phyloP scores from a whole-genome alignment of 768 basidiomycete genomes.

The Tylopilus subfusipes region DNA sequence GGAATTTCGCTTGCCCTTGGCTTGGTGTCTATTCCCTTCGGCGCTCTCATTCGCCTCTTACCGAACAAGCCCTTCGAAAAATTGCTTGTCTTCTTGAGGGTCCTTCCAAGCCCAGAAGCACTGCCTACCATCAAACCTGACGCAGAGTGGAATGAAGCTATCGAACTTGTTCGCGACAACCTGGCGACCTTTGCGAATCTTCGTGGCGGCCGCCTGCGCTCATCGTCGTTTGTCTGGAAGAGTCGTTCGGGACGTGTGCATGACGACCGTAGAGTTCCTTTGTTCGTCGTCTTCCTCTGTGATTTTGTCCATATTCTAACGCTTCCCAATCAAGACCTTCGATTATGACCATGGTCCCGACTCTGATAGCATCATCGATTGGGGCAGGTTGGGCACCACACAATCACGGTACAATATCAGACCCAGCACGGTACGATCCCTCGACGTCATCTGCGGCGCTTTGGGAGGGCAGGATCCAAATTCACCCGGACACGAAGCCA shows the following conservation, averaged over 20 bases:
- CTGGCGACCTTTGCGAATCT: slow-evolving; percentile 76
- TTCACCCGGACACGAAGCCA: slow-evolving; percentile 79
- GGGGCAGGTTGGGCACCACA: slow-evolving; percentile 64
- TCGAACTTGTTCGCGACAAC: slow-evolving; percentile 82
- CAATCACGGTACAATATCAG: slow-evolving; percentile 55
- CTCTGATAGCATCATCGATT: slow-evolving; percentile 68
- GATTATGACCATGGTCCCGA: slow-evolving; percentile 74
- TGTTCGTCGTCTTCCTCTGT: slow-evolving; percentile 41
- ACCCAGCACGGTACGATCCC: slow-evolving; percentile 74
- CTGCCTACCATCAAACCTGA: slow-evolving; percentile 65
- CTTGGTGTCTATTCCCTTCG: slow-evolving; percentile 82
- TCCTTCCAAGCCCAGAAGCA: slow-evolving; percentile 59
- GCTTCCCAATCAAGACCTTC: slow-evolving; percentile 50
- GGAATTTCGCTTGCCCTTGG: slow-evolving; percentile 89
- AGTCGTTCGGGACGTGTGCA: slow-evolving; percentile 63
- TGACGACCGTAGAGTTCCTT: slow-evolving; percentile 40
- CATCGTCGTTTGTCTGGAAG: slow-evolving; percentile 82
- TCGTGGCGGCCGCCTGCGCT: slow-evolving; percentile 84
- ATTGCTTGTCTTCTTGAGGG: slow-evolving; percentile 48
- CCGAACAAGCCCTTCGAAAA: slow-evolving; percentile 79
- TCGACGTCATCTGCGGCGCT: slow-evolving; percentile 78
- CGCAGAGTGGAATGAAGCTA: slow-evolving; percentile 71
- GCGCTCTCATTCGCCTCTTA: slow-evolving; percentile 71
- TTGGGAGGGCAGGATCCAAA: slow-evolving; percentile 80
- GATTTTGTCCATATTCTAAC: slow-evolving; percentile 10